A percentile compares a stretch with the other conserved stretches of the same genome.
Evolutionary conservation across 108 stramenopile genomes (phyloP).

Genomic region (Aureococcus anophagefferens): DNA sequence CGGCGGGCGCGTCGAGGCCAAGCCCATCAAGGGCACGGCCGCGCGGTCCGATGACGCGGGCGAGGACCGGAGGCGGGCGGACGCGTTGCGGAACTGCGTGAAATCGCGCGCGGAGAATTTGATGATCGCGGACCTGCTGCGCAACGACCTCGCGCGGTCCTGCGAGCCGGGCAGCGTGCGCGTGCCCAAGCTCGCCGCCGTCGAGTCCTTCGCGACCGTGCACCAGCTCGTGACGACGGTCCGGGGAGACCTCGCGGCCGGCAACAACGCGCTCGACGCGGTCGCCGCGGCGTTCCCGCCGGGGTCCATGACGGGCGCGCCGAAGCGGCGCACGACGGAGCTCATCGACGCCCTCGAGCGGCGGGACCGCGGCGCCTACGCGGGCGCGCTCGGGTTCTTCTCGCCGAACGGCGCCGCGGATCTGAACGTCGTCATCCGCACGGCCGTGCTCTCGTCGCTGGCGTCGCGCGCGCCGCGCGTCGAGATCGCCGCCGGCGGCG

Average conservation of each 20-base stretch:
- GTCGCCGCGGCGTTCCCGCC: constrained; percentile 84
- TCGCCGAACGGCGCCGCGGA: constrained; percentile 50
- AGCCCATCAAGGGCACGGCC: constrained; percentile 92
- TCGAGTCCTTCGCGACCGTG: constrained; percentile 89
- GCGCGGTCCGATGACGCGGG: constrained; percentile 37
- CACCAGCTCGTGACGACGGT: constrained; percentile 91
- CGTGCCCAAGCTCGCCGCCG: constrained; percentile 80
- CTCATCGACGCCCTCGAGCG: constrained; percentile 67
- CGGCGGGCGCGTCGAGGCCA: constrained; percentile 59
- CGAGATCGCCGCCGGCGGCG: constrained; percentile 82
- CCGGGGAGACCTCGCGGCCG: constrained; percentile 52
- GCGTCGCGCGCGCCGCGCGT: constrained; percentile 41
- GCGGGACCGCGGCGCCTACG: constrained; percentile 73
- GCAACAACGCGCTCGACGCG: constrained; percentile 57
- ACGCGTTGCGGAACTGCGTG: constrained; percentile 40
- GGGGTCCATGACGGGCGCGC: constrained; percentile 98
- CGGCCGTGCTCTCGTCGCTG: constrained; percentile 66
- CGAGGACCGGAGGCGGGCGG: constrained; percentile 46
- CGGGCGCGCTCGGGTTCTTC: constrained; percentile 80
- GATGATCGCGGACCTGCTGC: constrained; percentile 93
- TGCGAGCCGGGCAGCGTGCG: constrained; percentile 73
- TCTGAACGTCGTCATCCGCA: constrained; percentile 87
- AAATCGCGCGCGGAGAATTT: constrained; percentile 89
- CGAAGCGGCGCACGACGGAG: constrained; percentile 84
- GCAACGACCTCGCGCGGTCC: constrained; percentile 85